Conservation (phyloP, 768 basidiomycete genomes). For the Rhodotorula sphaerocarpa region DNA sequence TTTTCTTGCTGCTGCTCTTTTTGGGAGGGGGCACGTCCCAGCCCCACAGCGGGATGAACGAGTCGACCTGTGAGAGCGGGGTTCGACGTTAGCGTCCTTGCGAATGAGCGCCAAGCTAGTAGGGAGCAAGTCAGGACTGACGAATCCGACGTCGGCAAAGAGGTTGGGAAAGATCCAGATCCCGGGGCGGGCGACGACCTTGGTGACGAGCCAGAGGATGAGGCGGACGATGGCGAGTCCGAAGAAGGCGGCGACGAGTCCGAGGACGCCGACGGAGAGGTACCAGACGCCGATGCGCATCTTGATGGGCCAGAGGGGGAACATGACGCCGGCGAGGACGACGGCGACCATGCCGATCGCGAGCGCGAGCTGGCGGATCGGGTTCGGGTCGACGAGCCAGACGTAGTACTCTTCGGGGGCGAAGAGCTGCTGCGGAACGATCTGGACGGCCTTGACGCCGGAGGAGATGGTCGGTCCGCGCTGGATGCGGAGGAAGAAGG, state of each 20-base stretch:
- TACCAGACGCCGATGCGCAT: conserved; percentile 95
- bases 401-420: conserved; percentile 76
- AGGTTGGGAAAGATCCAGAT: conserved; percentile 99
- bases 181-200: conserved; percentile 73
- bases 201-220: conserved; percentile 87
- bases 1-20: conserved; percentile 7
- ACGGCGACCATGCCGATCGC: conserved; percentile 82
- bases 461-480: conserved; percentile 51
- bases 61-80: conserved; percentile 65
- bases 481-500: conserved; percentile 88
- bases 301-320: conserved; percentile 92
- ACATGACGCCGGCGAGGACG: conserved; percentile 96
- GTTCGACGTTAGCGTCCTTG: neutral
- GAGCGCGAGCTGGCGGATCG: conserved; percentile 84
- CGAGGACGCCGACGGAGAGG: conserved; percentile 76
- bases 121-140: conserved; percentile 49
- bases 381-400: conserved; percentile 94
- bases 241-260: conserved; percentile 82
- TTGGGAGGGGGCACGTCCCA: conserved; percentile 81
- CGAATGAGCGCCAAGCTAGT: no score
- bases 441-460: conserved; percentile 55
- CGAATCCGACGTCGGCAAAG: conserved; percentile 97
- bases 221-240: conserved; percentile 79
- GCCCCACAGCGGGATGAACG: conserved; percentile 92
- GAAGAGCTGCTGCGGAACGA: conserved; percentile 73